phyloP scores from a whole-genome alignment of 441 rosid species.

The Pelargonium cotyledonis region DNA sequence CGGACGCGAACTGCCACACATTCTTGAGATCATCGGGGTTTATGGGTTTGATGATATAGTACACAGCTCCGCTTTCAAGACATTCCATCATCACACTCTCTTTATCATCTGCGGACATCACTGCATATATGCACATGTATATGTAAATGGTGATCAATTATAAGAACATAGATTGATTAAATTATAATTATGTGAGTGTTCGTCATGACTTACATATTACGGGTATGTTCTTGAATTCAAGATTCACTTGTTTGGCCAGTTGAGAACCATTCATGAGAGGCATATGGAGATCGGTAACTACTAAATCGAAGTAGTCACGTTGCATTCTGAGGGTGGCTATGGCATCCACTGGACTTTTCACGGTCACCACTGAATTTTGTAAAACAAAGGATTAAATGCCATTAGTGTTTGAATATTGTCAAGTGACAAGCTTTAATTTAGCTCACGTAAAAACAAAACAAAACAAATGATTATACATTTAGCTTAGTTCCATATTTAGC shows the following conservation, averaged over 20 bases:
- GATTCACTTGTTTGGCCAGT: constrained; percentile 39
- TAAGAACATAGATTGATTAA: too few relatives aligned
- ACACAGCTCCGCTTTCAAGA: constrained; percentile 49
- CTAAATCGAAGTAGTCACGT: constrained; percentile 35
- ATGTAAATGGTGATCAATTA: too few relatives aligned
- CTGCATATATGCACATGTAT: constrained; percentile 26
- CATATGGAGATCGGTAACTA: constrained; percentile 63
- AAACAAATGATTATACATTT: too few relatives aligned
- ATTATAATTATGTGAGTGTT: background rate
- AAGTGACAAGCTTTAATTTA: too few relatives aligned
- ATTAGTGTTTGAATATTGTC: too few relatives aligned
- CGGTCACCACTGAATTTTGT: constrained; percentile 28
- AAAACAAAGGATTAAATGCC: too few relatives aligned
- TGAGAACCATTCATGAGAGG: constrained; percentile 57
- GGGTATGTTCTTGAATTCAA: constrained; percentile 47
- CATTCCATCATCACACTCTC: constrained; percentile 34
- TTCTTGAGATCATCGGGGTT: constrained; percentile 38
- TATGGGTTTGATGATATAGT: constrained; percentile 60
- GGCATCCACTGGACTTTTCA: constrained; percentile 40
- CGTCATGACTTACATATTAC: constrained; percentile 39
- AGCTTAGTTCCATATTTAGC: too few relatives aligned
- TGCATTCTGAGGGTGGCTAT: constrained; percentile 34
- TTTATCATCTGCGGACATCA: constrained; percentile 53
- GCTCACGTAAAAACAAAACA: too few relatives aligned
- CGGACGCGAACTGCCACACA: constrained; percentile 45